phyloP scores from a whole-genome alignment of 352 stramenopile species.

The Pythium sp. region DNA sequence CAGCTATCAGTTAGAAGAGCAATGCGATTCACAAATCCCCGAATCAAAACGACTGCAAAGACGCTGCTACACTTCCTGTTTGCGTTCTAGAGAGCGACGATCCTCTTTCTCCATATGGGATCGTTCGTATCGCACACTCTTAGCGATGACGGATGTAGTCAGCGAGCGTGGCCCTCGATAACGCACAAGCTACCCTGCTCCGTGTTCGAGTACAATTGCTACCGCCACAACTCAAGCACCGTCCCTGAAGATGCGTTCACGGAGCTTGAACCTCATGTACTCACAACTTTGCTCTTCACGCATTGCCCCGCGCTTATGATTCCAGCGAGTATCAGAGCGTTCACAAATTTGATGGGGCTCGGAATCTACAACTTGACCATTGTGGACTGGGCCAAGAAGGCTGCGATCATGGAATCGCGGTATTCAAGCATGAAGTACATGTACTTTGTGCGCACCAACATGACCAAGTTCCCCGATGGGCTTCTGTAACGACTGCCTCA shows the following conservation, averaged over 20 bases:
- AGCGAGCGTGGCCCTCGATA: slow-evolving; percentile 18
- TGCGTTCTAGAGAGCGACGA: neutral
- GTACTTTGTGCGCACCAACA: slow-evolving; percentile 10
- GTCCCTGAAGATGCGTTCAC: neutral
- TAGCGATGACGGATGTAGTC: neutral
- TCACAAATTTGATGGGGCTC: slow-evolving; percentile 21
- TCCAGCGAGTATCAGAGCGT: slow-evolving; percentile 13
- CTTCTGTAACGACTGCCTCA: slow-evolving; percentile 1
- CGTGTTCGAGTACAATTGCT: slow-evolving; percentile 26
- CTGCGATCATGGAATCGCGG: neutral
- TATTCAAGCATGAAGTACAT: slow-evolving; percentile 13
- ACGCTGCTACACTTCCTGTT: slow-evolving; percentile 9
- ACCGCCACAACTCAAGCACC: slow-evolving; percentile 1
- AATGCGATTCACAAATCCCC: neutral
- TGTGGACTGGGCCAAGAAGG: slow-evolving; percentile 10
- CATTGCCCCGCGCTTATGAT: slow-evolving; percentile 23
- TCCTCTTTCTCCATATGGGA: slow-evolving; percentile 6
- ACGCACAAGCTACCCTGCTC: slow-evolving; percentile 19
- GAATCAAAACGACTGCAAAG: slow-evolving; percentile 4
- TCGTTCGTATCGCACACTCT: neutral
- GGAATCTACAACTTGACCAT: slow-evolving; percentile 30
- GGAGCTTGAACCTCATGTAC: slow-evolving; percentile 1
- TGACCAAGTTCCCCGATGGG: slow-evolving; percentile 17
- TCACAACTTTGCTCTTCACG: slow-evolving; percentile 22
- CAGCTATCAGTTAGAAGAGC: neutral